phyloP scores from a whole-genome alignment of 2,329 filamentous ascomycete species.

The Alternaria angustiovoidea region DNA sequence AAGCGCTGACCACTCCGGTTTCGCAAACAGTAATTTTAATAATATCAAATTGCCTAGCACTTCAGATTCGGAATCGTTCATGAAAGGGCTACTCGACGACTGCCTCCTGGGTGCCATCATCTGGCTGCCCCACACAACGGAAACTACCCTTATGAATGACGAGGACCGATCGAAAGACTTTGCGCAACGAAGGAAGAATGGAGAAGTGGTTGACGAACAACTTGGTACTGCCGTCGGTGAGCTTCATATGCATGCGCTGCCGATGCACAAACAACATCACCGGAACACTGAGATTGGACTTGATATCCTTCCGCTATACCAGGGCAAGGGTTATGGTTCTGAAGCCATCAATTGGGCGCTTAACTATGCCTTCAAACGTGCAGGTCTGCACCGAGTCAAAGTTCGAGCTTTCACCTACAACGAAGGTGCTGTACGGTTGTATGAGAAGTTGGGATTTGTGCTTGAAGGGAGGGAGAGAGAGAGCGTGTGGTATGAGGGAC shows the following conservation, averaged over 20 bases:
- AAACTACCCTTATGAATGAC: not conserved
- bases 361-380: conserved; percentile 58
- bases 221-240: conserved; percentile 23
- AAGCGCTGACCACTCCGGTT: conserved; percentile 34
- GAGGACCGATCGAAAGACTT: not conserved
- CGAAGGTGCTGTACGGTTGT: conserved; percentile 53
- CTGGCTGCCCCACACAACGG: conserved; percentile 18
- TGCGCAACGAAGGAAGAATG: not conserved
- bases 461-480: conserved; percentile 56
- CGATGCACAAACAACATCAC: conserved; percentile 46
- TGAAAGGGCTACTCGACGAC: conserved; percentile 27
- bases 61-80: conserved; percentile 24
- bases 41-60: conserved; percentile 31
- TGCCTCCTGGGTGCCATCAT: conserved; percentile 35
- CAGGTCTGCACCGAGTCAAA: conserved; percentile 55
- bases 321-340: conserved; percentile 56
- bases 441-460: conserved; percentile 57
- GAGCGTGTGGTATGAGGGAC: conserved; percentile 54
- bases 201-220: not conserved
- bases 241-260: conserved; percentile 17
- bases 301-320: conserved; percentile 45
- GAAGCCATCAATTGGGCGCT: conserved; percentile 60
- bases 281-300: conserved; percentile 54
- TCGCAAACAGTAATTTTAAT: conserved; percentile 33
- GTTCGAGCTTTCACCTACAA: conserved; percentile 56